Conservation (phyloP, 2,329 filamentous ascomycete species). For the Delphinella strobiligena region DNA sequence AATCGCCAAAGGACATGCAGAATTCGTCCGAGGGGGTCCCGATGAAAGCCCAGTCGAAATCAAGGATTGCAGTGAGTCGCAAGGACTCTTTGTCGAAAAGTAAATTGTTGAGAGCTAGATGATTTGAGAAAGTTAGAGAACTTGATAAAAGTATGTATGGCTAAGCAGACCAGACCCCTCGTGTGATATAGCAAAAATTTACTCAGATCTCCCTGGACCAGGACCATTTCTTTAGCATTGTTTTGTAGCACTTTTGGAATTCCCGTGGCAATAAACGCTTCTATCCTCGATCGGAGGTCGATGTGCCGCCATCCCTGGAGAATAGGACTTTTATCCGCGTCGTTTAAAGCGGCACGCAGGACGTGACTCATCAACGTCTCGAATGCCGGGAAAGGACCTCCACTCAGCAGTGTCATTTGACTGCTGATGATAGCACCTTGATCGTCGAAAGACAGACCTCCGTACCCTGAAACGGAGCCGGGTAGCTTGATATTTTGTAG, state of each 20-base stretch:
- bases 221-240: background rate
- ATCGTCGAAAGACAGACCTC: constrained; percentile 3
- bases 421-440: constrained; percentile 4
- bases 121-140: background rate
- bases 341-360: constrained; percentile 1
- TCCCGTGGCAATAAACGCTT: background rate
- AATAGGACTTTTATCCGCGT: constrained; percentile 1
- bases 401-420: constrained; percentile 1
- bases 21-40: constrained; percentile 4
- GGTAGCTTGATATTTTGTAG: constrained; percentile 4
- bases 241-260: background rate
- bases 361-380: background rate
- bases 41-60: constrained; percentile 8
- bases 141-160: background rate
- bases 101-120: constrained; percentile 7
- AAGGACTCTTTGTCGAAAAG: constrained; percentile 1
- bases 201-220: constrained; percentile 9
- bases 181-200: background rate
- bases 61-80: constrained; percentile 3
- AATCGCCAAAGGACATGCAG: constrained; percentile 5
- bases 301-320: constrained; percentile 4
- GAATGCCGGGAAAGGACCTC: constrained; percentile 6
- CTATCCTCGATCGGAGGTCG: constrained; percentile 2
- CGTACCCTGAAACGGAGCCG: background rate
- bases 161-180: too few species aligned